Evolutionary conservation across 2,329 filamentous ascomycete species (phyloP).

Genomic region (Xylariales sp.): DNA sequence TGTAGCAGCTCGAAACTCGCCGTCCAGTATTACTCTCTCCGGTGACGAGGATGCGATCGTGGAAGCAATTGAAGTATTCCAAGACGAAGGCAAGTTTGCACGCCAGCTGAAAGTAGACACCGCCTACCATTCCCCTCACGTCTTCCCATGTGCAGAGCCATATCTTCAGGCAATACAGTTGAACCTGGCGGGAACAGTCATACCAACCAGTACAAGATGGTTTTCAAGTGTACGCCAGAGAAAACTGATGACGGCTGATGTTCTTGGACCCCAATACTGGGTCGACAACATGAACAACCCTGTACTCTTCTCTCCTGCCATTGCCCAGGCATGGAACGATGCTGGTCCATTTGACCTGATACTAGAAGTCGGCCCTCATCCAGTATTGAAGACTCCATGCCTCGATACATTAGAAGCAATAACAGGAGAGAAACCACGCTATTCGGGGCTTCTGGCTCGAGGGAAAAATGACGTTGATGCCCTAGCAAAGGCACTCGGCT

Average conservation of each 20-base stretch:
- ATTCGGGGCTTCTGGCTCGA: too few relatives aligned
- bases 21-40: slow-evolving; percentile 53
- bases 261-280: background rate
- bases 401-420: too few relatives aligned
- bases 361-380: too few relatives aligned
- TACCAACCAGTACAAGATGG: background rate
- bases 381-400: too few relatives aligned
- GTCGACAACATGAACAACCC: slow-evolving; percentile 12
- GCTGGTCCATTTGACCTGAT: too few relatives aligned
- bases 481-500: too few relatives aligned
- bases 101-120: slow-evolving; percentile 52
- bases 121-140: slow-evolving; percentile 57
- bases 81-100: slow-evolving; percentile 44
- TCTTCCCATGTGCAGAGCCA: slow-evolving; percentile 46
- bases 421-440: too few relatives aligned
- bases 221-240: slow-evolving; percentile 5
- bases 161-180: too few relatives aligned
- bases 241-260: background rate
- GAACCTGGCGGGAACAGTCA: background rate
- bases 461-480: too few relatives aligned
- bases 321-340: background rate
- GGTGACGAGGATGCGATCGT: slow-evolving; percentile 49
- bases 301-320: background rate
- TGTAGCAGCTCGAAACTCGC: too few relatives aligned
- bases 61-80: slow-evolving; percentile 38